phyloP scores from a whole-genome alignment of 2,329 filamentous ascomycete species.

The Microsporum ferrugineum region DNA sequence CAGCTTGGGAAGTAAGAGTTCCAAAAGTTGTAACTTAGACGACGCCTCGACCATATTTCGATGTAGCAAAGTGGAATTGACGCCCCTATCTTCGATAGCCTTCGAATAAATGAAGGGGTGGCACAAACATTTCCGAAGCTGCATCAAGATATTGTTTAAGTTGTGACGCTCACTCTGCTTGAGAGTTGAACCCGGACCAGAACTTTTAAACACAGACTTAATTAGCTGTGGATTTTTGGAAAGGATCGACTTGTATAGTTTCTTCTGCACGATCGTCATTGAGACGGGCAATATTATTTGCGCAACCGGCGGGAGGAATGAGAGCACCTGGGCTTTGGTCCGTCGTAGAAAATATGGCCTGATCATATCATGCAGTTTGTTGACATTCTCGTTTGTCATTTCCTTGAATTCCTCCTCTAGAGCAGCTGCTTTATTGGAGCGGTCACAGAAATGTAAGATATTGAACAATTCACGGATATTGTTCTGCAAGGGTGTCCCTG shows the following conservation, averaged over 20 bases:
- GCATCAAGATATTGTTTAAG: conserved; percentile 89
- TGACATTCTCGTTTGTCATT: conserved; percentile 73
- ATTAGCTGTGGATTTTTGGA: conserved; percentile 83
- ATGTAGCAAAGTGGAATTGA: conserved; percentile 52
- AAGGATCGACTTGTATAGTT: conserved; percentile 85
- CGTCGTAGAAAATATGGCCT: conserved; percentile 60
- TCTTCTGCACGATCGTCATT: conserved; percentile 88
- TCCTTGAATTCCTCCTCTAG: conserved; percentile 66
- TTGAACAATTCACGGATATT: conserved; percentile 94
- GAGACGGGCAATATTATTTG: conserved; percentile 94
- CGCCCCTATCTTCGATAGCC: conserved; percentile 72
- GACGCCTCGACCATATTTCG: conserved; percentile 84
- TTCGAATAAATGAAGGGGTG: conserved; percentile 92
- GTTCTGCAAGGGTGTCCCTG: conserved; percentile 69
- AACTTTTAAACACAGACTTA: conserved; percentile 64
- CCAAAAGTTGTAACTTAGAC: conserved; percentile 72
- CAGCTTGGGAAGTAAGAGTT: conserved; percentile 77
- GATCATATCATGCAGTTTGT: conserved; percentile 70
- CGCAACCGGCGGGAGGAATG: conserved; percentile 82
- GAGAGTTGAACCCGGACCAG: conserved; percentile 35
- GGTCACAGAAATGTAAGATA: conserved; percentile 85
- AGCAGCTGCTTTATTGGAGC: conserved; percentile 53
- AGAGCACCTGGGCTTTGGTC: conserved; percentile 82
- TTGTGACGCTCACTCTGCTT: conserved; percentile 63
- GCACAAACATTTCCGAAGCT: conserved; percentile 85